These are phyloP conservation scores for Nyctanthes arbortristis DNA, from an alignment of 257 asterid species.

Conservation along the genomic window DNA sequence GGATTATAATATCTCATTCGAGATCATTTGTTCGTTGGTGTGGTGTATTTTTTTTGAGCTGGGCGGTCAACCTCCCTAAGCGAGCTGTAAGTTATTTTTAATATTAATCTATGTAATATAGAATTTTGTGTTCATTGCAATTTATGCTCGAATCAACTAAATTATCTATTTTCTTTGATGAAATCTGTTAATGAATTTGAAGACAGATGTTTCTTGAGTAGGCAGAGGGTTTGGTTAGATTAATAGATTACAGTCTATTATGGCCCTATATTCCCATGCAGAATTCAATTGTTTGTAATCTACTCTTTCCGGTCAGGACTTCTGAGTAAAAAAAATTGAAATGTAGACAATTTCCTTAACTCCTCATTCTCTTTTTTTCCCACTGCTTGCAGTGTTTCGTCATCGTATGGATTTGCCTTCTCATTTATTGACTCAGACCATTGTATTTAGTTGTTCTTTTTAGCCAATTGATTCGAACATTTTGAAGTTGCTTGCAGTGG, in stretches of 20 bases:
- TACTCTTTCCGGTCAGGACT: too few species aligned
- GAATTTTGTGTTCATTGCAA: background rate
- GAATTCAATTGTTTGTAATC: too few species aligned
- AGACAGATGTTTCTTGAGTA: background rate
- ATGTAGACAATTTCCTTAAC: too few species aligned
- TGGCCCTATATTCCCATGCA: too few species aligned
- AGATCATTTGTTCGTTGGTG: constrained; percentile 83
- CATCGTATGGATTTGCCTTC: background rate
- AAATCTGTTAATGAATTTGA: too few species aligned
- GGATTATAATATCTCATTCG: too few species aligned
- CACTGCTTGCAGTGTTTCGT: background rate
- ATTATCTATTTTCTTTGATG: too few species aligned
- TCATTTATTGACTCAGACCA: background rate
- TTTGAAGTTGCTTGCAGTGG: constrained; percentile 76
- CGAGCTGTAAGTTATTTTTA: constrained; percentile 69
- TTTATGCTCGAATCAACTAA: too few species aligned
- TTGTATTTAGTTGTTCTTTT: constrained; percentile 11
- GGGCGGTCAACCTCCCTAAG: constrained; percentile 86
- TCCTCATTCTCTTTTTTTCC: background rate
- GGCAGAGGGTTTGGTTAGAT: background rate
- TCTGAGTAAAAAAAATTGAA: too few species aligned
- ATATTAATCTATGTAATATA: too few species aligned
- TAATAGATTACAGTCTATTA: too few species aligned
- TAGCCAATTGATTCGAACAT: constrained; percentile 75
- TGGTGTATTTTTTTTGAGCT: constrained; percentile 65